Conservation (phyloP, 1,284 basidiomycete species). For the Meira nashicola region DNA sequence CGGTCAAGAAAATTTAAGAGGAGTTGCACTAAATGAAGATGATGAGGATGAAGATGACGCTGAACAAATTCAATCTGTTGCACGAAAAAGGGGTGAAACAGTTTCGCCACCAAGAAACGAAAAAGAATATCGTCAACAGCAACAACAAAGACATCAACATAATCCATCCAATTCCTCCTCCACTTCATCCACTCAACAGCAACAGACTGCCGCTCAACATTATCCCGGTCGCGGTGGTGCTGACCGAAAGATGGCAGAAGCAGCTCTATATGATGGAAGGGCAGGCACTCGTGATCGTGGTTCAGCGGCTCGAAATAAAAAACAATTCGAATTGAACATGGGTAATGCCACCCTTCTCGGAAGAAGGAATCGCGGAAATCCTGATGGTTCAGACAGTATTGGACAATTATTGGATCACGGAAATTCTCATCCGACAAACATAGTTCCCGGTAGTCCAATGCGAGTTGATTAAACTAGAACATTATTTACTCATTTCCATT, state of each 20-base stretch:
- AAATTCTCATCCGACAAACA: too few relatives aligned
- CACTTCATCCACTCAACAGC: background rate
- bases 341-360: constrained; percentile 47
- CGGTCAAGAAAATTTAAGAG: constrained; percentile 58
- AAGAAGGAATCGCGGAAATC: constrained; percentile 26
- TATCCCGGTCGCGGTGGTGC: constrained; percentile 46
- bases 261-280: constrained; percentile 46
- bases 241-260: constrained; percentile 51
- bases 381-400: background rate
- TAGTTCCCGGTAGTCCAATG: constrained; percentile 41
- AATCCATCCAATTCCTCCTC: too few relatives aligned
- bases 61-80: background rate
- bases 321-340: constrained; percentile 46
- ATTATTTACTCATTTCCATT: background rate
- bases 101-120: constrained; percentile 17
- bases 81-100: constrained; percentile 42
- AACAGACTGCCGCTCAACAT: constrained; percentile 47
- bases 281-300: constrained; percentile 43
- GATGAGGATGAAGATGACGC: constrained; percentile 53
- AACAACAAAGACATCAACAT: too few relatives aligned
- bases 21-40: constrained; percentile 84
- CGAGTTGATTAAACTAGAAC: constrained; percentile 21
- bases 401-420: constrained; percentile 21
- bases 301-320: constrained; percentile 23
- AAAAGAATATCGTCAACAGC: constrained; percentile 30